phyloP scores from a whole-genome alignment of 2,329 filamentous ascomycete species.

The Aureobasidium sp. region DNA sequence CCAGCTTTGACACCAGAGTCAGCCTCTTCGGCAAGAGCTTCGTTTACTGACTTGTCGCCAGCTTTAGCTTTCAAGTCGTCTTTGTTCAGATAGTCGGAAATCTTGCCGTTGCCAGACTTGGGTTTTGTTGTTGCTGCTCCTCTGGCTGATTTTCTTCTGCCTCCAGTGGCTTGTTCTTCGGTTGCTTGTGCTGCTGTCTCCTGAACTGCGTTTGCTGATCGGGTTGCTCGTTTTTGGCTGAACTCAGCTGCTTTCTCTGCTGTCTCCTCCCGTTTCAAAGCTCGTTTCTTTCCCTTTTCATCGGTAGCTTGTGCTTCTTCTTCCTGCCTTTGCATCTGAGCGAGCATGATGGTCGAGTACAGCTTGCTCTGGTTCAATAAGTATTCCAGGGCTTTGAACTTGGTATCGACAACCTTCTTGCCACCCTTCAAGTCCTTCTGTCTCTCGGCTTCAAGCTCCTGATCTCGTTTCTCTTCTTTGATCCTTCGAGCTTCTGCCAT shows the following conservation, averaged over 20 bases:
- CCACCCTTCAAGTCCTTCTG: slow-evolving; percentile 42
- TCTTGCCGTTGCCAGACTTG: slow-evolving; percentile 35
- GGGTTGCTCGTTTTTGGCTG: slow-evolving; percentile 41
- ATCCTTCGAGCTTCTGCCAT: slow-evolving; percentile 38
- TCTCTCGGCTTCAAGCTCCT: slow-evolving; percentile 37
- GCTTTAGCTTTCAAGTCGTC: slow-evolving; percentile 48
- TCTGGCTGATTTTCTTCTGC: slow-evolving; percentile 15
- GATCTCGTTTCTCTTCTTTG: slow-evolving; percentile 39
- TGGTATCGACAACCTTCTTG: slow-evolving; percentile 39
- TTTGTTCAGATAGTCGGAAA: slow-evolving; percentile 56
- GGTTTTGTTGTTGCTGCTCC: slow-evolving; percentile 33
- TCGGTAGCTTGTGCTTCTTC: slow-evolving; percentile 41
- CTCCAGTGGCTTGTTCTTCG: slow-evolving; percentile 9
- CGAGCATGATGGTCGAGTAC: slow-evolving; percentile 45
- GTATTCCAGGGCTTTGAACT: slow-evolving; percentile 47
- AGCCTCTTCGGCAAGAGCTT: slow-evolving; percentile 52
- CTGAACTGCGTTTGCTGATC: slow-evolving; percentile 25
- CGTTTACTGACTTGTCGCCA: slow-evolving; percentile 47
- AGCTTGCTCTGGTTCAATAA: slow-evolving; percentile 47
- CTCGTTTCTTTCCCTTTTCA: slow-evolving; percentile 37
- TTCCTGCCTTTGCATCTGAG: slow-evolving; percentile 47
- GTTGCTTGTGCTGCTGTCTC: slow-evolving; percentile 21
- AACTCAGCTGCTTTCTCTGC: slow-evolving; percentile 41
- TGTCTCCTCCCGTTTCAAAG: slow-evolving; percentile 39
- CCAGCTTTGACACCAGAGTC: slow-evolving; percentile 52